These are phyloP conservation scores for Daldinia childiae DNA, from an alignment of 495 filamentous ascomycete species.

Conservation along the genomic window DNA sequence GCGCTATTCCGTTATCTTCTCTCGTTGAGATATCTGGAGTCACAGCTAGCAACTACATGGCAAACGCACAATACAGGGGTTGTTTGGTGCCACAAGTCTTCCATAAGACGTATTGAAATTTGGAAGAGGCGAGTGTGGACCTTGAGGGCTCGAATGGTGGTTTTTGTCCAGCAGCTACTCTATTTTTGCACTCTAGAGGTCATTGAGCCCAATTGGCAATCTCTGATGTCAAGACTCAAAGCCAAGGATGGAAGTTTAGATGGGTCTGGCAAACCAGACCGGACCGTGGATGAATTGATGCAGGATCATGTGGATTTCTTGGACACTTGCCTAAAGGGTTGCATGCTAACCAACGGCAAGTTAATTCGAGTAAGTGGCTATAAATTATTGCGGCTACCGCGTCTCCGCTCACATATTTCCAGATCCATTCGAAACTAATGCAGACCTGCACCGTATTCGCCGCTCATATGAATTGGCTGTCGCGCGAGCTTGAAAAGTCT, in stretches of 20 bases:
- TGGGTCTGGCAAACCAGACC: conserved; percentile 65
- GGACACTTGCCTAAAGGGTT: conserved; percentile 97
- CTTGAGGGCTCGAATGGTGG: conserved; percentile 89
- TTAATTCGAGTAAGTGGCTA: conserved; percentile 75
- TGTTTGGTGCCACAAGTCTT: conserved; percentile 85
- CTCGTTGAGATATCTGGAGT: conserved; percentile 87
- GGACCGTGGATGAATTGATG: conserved; percentile 98
- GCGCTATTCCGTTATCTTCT: conserved; percentile 93
- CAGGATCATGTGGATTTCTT: conserved; percentile 98
- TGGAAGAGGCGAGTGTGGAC: conserved; percentile 97
- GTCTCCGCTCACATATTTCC: conserved; percentile 35
- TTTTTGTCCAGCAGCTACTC: conserved; percentile 94
- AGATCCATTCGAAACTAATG: conserved; percentile 97
- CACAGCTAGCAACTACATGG: conserved; percentile 84
- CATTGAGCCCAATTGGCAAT: conserved; percentile 97
- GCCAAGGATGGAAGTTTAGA: conserved; percentile 60
- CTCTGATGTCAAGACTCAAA: conserved; percentile 83
- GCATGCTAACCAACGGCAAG: conserved; percentile 97
- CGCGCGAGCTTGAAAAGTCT: conserved; percentile 77
- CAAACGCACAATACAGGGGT: conserved; percentile 83
- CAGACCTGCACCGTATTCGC: conserved; percentile 93
- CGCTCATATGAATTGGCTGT: conserved; percentile 80
- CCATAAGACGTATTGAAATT: conserved; percentile 77
- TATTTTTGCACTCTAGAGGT: conserved; percentile 98
- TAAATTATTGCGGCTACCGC: conserved; percentile 11